phyloP scores from a whole-genome alignment of 2,329 filamentous ascomycete genomes.

The Zymoseptoria brevis region DNA sequence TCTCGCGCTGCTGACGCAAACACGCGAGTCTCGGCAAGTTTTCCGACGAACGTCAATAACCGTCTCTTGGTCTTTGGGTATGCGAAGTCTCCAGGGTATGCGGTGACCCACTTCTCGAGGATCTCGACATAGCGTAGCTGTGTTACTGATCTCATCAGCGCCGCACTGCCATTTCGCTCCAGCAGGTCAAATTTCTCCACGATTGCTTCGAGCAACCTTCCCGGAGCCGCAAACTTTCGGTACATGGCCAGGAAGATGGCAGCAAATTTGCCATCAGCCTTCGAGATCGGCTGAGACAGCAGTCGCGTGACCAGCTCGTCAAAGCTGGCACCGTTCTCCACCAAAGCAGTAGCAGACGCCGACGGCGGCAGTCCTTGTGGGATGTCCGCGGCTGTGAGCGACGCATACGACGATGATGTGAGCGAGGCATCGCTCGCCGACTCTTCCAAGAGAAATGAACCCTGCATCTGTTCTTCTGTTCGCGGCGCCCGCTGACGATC shows the following conservation, averaged over 20 bases:
- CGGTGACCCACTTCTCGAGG: constrained; percentile 78
- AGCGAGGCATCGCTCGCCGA: constrained; percentile 51
- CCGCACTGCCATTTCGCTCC: constrained; percentile 57
- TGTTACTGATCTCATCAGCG: constrained; percentile 68
- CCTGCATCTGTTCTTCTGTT: constrained; percentile 41
- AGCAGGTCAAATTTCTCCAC: constrained; percentile 66
- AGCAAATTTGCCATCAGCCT: constrained; percentile 79
- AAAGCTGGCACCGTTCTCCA: constrained; percentile 50
- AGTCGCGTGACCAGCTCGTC: constrained; percentile 68
- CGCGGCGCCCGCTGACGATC: constrained; percentile 27
- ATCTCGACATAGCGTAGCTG: constrained; percentile 79
- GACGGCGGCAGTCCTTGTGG: constrained; percentile 12
- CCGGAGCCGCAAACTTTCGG: constrained; percentile 82
- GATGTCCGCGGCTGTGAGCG: constrained; percentile 57
- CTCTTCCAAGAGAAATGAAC: constrained; percentile 60
- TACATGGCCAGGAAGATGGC: constrained; percentile 88
- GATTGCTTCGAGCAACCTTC: constrained; percentile 68
- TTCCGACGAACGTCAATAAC: constrained; percentile 65
- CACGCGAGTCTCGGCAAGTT: constrained; percentile 68
- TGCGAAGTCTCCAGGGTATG: constrained; percentile 91
- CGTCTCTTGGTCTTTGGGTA: constrained; percentile 63
- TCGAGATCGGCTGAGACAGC: constrained; percentile 70
- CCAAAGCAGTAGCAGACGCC: constrained; percentile 23
- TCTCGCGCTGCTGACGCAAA: constrained; percentile 80
- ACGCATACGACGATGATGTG: constrained; percentile 53